phyloP scores from a whole-genome alignment of 2,329 filamentous ascomycete genomes.

The Thielaviopsis ethacetica region DNA sequence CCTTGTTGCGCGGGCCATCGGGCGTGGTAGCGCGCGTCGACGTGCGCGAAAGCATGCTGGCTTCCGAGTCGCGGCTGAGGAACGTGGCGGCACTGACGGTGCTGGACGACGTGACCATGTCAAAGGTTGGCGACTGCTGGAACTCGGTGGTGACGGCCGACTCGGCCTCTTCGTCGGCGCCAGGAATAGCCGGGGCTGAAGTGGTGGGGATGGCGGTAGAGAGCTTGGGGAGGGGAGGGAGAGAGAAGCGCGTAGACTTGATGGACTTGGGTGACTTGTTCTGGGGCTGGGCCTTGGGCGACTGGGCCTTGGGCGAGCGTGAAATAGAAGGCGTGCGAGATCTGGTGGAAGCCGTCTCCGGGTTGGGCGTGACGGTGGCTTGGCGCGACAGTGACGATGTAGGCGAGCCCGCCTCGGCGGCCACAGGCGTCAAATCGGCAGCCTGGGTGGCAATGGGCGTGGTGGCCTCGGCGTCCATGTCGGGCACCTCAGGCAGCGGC shows the following conservation, averaged over 20 bases:
- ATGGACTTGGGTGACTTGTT: background rate
- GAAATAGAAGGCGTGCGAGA: background rate
- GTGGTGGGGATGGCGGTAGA: conserved; percentile 31
- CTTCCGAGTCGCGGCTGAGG: conserved; percentile 64
- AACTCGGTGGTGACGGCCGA: conserved; percentile 23
- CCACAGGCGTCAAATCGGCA: conserved; percentile 21
- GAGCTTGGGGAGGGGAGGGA: conserved; percentile 42
- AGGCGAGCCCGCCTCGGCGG: conserved; percentile 15
- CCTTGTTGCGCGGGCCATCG: conserved; percentile 45
- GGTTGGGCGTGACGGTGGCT: conserved; percentile 19
- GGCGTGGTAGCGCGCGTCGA: conserved; percentile 84
- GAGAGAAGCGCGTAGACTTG: conserved; percentile 26
- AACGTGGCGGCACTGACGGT: conserved; percentile 66
- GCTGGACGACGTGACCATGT: conserved; percentile 59
- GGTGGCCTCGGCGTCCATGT: conserved; percentile 21
- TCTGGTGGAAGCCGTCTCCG: background rate
- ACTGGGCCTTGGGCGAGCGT: background rate
- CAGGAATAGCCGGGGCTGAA: conserved; percentile 31
- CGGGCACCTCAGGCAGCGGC: conserved; percentile 49
- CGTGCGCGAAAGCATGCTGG: conserved; percentile 61
- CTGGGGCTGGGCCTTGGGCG: no score
- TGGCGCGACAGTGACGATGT: conserved; percentile 16
- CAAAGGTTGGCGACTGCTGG: conserved; percentile 38
- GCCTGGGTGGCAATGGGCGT: conserved; percentile 24
- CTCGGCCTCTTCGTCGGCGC: conserved; percentile 22